A percentile compares a stretch with the other conserved stretches of the same genome.
These are phyloP conservation scores for Xylaria arbuscula DNA, from an alignment of 2,329 filamentous ascomycete genomes.

Conservation along the genomic window DNA sequence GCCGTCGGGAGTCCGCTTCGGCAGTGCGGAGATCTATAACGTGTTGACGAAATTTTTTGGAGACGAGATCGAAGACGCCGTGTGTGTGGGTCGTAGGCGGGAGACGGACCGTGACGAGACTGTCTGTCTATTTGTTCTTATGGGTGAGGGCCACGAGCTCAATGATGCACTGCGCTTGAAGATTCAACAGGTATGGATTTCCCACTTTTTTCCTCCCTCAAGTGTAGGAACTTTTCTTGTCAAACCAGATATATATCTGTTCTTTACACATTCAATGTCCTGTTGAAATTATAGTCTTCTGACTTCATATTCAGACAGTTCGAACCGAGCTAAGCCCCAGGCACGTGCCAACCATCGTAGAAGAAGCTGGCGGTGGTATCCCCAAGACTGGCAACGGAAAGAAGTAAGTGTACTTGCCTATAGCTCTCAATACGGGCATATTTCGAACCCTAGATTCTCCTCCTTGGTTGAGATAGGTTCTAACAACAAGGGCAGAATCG, in stretches of 20 bases:
- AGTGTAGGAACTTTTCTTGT: not conserved
- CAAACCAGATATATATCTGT: not conserved
- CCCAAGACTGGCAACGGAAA: slow-evolving; percentile 95
- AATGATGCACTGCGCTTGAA: slow-evolving; percentile 67
- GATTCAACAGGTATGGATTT: slow-evolving; percentile 65
- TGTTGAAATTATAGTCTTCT: not conserved
- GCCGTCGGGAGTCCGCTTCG: slow-evolving; percentile 90
- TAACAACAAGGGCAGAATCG: slow-evolving; percentile 69
- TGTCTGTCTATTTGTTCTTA: slow-evolving; percentile 88
- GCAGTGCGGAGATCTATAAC: slow-evolving; percentile 96
- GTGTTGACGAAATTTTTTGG: slow-evolving; percentile 87
- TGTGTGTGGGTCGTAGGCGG: slow-evolving; percentile 84
- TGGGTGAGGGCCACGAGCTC: slow-evolving; percentile 69
- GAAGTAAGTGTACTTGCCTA: slow-evolving; percentile 70
- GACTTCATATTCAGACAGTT: slow-evolving; percentile 58
- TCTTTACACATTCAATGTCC: not conserved
- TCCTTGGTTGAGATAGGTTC: slow-evolving; percentile 22
- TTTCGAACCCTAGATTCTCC: slow-evolving; percentile 16
- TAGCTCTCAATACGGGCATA: not conserved
- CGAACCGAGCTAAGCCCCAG: slow-evolving; percentile 84
- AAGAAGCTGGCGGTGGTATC: slow-evolving; percentile 82
- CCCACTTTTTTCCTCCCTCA: not conserved
- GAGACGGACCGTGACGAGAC: slow-evolving; percentile 82
- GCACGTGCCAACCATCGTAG: slow-evolving; percentile 87
- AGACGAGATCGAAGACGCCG: slow-evolving; percentile 80